Percentiles rank a stretch among this genome's conserved stretches.
Conservation (phyloP, 164 flowering plant species). For the Magnolia officinalis region DNA sequence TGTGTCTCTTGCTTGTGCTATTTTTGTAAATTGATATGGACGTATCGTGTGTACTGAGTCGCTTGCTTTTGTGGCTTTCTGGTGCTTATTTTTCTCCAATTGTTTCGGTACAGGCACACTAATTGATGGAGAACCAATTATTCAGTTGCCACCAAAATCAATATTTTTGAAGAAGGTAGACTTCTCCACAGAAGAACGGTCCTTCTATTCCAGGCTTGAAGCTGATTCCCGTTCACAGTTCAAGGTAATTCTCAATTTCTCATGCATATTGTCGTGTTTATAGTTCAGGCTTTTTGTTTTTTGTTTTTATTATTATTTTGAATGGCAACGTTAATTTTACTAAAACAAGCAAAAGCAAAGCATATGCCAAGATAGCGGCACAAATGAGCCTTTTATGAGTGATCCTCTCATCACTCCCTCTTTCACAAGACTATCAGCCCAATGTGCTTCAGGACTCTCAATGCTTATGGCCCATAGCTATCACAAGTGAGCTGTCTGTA, state of each 20-base stretch:
- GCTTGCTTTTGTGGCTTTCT: background rate
- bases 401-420: background rate
- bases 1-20: background rate
- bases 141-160: constrained; percentile 75
- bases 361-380: background rate
- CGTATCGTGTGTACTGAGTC: background rate
- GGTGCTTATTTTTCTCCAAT: background rate
- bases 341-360: background rate
- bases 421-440: background rate
- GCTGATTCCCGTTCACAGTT: constrained; percentile 79
- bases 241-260: constrained; percentile 46
- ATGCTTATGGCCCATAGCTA: no score
- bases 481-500: no score
- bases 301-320: no score
- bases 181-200: constrained; percentile 76
- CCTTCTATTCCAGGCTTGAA: constrained; percentile 75
- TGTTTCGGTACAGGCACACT: constrained; percentile 45
- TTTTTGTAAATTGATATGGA: background rate
- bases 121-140: constrained; percentile 82
- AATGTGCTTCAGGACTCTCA: background rate
- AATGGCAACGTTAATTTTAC: background rate
- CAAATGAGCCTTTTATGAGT: no score
- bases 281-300: no score
- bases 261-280: background rate
- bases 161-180: constrained; percentile 58